Base-by-base conservation (phyloP, 2,329 filamentous ascomycete species). In the Ophiocordyceps camponoti-leonardi region DNA sequence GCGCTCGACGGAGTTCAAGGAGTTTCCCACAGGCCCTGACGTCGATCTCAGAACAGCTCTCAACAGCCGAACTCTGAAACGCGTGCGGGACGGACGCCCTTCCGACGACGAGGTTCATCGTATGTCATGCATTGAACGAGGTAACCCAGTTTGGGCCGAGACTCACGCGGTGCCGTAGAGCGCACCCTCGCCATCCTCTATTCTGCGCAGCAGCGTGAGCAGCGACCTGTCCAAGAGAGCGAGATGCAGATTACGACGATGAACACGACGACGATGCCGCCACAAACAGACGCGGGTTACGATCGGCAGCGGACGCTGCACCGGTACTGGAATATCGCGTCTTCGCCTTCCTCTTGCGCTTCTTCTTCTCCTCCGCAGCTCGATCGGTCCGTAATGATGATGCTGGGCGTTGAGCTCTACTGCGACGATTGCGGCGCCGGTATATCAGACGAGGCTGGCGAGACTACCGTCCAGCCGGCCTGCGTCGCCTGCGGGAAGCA, bases 21-120 rank as follows among this genome's bases (percentile, higher is more conserved):
- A 28, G 26, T 28, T 8, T 28, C 26, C 26, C 11, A 28, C 10
- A 8, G 26, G 26, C 7, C 26, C 6, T 28, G 26, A 28, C 26
- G 26, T 28, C 26, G 31, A 33, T 8, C 31, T 33, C 31, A n/a
- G 31, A 14, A 6, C 13, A 33, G 16, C 31, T 16, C 31, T 76
- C 14, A 61, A 67, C 44, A 72, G 74, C 51, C 72, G 77, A 23
- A 81, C 77, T 1, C 60, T 73, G 54, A 81, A 81, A 61, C 72
- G 77, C 8, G 67, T 73, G 49, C 75, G 77, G 47, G 66, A 79
- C 56, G 71, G 66, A 46, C 65, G 77, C 7, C 77, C 77, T 0
- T 71, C 74, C 0, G 72, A 79, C 31, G 58, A 67, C 7, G 62
- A 68, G 46, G 67, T 79, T 7, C 69, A 78, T 51, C 63, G 75